A percentile compares a stretch with the other conserved stretches of the same genome.
Conservation (phyloP, 1,284 basidiomycete genomes). For the Trametes pubescens region DNA sequence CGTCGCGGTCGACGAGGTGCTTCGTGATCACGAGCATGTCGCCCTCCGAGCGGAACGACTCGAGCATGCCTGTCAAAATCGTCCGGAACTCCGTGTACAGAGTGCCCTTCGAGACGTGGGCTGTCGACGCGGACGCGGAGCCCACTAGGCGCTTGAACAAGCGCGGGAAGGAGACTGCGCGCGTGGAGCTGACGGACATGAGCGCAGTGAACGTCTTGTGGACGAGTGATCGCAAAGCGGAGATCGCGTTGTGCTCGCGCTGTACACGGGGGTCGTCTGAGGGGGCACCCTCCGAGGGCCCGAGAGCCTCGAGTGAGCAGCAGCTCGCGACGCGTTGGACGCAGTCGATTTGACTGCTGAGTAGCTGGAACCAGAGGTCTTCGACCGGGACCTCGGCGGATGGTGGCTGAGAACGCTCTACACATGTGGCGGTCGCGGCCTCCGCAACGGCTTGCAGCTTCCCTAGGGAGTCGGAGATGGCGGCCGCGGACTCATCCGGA, state of each 20-base stretch:
- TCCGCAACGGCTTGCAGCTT: slow-evolving; percentile 63
- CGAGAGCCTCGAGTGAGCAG: slow-evolving; percentile 42
- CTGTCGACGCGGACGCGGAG: slow-evolving; percentile 61
- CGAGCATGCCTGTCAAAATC: slow-evolving; percentile 93
- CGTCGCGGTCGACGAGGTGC: slow-evolving; percentile 83
- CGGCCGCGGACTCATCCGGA: slow-evolving; percentile 38
- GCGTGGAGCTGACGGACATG: slow-evolving; percentile 84
- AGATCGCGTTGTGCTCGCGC: slow-evolving; percentile 49
- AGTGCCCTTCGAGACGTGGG: slow-evolving; percentile 58
- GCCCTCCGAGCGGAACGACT: slow-evolving; percentile 91
- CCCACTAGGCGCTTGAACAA: slow-evolving; percentile 92
- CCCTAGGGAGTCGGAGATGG: slow-evolving; percentile 45
- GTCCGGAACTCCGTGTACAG: slow-evolving; percentile 92
- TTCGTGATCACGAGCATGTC: slow-evolving; percentile 93
- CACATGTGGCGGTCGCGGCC: slow-evolving; percentile 72
- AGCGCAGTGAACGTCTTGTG: slow-evolving; percentile 88
- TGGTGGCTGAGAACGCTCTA: slow-evolving; percentile 62
- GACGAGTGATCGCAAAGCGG: slow-evolving; percentile 75
- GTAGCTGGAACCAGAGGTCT: slow-evolving; percentile 90
- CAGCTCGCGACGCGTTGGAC: slow-evolving; percentile 75
- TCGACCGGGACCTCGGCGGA: slow-evolving; percentile 66
- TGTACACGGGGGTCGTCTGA: slow-evolving; percentile 33
- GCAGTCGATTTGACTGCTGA: slow-evolving; percentile 82
- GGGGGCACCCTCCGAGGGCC: slow-evolving; percentile 33
- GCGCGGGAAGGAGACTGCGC: slow-evolving; percentile 88